phyloP scores from a whole-genome alignment of 768 basidiomycete genomes.

The Dioszegia aurantiaca region DNA sequence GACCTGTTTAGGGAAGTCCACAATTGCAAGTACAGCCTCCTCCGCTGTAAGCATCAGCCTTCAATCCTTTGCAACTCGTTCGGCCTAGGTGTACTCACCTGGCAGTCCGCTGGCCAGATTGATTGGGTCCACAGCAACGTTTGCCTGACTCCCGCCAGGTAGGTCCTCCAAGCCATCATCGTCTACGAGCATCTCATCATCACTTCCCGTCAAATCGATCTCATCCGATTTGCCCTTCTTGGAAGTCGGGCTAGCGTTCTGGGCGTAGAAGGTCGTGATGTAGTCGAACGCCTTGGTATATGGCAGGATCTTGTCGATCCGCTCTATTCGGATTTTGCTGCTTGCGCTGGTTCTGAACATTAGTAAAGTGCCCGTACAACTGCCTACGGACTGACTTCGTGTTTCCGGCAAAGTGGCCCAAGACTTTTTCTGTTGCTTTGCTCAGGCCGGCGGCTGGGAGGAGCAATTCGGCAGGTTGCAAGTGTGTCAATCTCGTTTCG shows the following conservation, averaged over 20 bases:
- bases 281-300: conserved; percentile 68
- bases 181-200: conserved; percentile 19
- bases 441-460: conserved; percentile 64
- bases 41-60: conserved; percentile 25
- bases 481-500: conserved; percentile 82
- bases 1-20: conserved; percentile 48
- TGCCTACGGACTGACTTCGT: conserved; percentile 56
- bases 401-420: conserved; percentile 62
- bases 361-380: too few relatives aligned
- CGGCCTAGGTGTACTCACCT: conserved; percentile 15
- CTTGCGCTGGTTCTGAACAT: conserved; percentile 28
- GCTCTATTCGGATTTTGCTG: conserved; percentile 60
- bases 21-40: conserved; percentile 36
- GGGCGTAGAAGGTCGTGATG: conserved; percentile 32
- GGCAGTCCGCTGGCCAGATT: conserved; percentile 32
- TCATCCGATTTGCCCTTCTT: conserved; percentile 10
- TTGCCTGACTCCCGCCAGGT: conserved; percentile 4
- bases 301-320: conserved; percentile 59
- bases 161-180: conserved; percentile 11
- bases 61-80: neutral
- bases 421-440: conserved; percentile 69
- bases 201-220: conserved; percentile 24
- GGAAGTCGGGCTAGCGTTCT: conserved; percentile 1
- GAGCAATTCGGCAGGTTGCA: conserved; percentile 76
- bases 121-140: conserved; percentile 14